A percentile compares a stretch with the other conserved stretches of the same genome.
These are phyloP conservation scores for Clavispora santaluciae DNA, from an alignment of 805 yeast genomes.

Conservation along the genomic window DNA sequence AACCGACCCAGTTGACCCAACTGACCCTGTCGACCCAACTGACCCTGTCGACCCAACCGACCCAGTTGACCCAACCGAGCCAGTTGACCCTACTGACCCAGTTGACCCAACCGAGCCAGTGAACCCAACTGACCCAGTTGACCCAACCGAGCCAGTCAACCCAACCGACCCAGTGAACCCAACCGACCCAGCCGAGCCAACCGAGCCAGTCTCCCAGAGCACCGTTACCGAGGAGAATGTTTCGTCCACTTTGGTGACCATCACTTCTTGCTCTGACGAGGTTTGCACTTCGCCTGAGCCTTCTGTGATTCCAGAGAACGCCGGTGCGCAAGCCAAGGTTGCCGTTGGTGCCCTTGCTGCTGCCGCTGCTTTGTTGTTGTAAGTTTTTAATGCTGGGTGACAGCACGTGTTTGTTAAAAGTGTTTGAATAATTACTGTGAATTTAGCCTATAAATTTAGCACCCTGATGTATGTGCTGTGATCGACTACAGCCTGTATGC, in stretches of 20 bases:
- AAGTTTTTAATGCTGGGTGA: background rate
- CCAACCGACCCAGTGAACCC: constrained; percentile 19
- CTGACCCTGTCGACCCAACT: too few species aligned
- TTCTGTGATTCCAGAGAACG: constrained; percentile 7
- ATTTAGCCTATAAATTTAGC: too few species aligned
- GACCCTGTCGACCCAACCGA: constrained; percentile 20
- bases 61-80: constrained; percentile 3
- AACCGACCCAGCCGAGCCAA: constrained; percentile 9
- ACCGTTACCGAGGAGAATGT: constrained; percentile 13
- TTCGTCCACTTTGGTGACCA: constrained; percentile 20
- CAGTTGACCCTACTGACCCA: too few species aligned
- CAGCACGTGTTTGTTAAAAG: background rate
- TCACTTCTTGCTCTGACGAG: constrained; percentile 22
- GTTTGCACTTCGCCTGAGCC: constrained; percentile 5
- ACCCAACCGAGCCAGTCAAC: constrained; percentile 10
- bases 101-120: constrained; percentile 23
- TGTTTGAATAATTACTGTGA: background rate
- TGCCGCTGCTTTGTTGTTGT: constrained; percentile 15
- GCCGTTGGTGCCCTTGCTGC: constrained; percentile 15
- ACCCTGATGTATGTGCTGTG: too few species aligned
- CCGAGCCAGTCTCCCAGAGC: constrained; percentile 2
- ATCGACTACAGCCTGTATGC: too few species aligned
- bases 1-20: background rate
- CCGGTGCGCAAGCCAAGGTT: constrained; percentile 10
- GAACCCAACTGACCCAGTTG: constrained; percentile 15